Evolutionary conservation across 371 early-diverging fungal genomes (phyloP), one percentile per base, ranked within the genome.

Genomic region (Dichotomocladium elegans): DNA sequence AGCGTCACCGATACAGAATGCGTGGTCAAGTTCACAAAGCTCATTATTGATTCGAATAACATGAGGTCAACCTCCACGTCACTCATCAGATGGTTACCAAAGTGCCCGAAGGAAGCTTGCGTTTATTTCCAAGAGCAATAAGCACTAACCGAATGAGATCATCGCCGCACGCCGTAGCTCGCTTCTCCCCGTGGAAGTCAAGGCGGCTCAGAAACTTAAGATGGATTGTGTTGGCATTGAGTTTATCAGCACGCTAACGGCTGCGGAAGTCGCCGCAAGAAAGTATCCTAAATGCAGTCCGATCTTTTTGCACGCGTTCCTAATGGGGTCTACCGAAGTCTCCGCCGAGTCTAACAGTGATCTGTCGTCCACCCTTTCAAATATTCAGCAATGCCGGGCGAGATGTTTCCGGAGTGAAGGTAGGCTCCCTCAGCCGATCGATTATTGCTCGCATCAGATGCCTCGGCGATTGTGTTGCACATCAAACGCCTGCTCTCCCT

Each of bases 81-180:
- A 35, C 75, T 93, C 49, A 87, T 93, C 70, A 95, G 83, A 88
- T 88, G 31, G 94, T 93, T n/a, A 76, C 85, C 65, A 94, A 94
- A 80, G 94, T 94, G 74, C 79, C 94, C 74, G 95, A 98, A 74
- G 99, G 99, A 58, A 96, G 96, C 17, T 99, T 77, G 96, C 99
- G 42, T 87, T 99, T 64, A 87, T 97, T 70, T 86, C 99, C 74
- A 95, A 95, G 80, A 88, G 89, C 67, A 37, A 37, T 21, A 37
- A 37, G 37, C 87, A 91, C 68, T 98, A 78, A 72, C 98, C 98
- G 45, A 81, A 91, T 64, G 92, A 98, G 69, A 74, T 96, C 29
- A 89, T 99, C 48, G 97, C 95, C 44, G 90, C 96, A 28, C 89
- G 98, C 58, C 92, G 97, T 54, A 95, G 98, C 43, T 95, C 97